A percentile compares a stretch with the other conserved stretches of the same genome.
Conservation (phyloP, 2,329 filamentous ascomycete genomes). For the Talaromyces sp. region DNA sequence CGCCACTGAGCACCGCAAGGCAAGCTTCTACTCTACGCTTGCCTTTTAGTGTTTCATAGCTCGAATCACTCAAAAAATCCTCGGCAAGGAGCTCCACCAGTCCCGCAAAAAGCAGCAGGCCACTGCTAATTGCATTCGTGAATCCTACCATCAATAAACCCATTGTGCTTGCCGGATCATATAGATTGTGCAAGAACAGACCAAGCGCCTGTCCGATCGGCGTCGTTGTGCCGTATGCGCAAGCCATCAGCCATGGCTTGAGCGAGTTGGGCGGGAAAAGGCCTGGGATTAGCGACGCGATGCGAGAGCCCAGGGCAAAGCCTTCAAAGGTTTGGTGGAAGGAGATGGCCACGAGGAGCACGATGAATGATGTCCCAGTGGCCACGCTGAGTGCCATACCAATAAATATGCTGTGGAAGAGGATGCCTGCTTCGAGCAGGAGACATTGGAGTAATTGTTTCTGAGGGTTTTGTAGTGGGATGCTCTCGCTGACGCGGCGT, state of each 20-base stretch:
- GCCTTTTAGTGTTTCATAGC: conserved; percentile 55
- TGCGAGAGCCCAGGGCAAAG: conserved; percentile 76
- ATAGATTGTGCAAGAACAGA: conserved; percentile 68
- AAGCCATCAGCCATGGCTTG: conserved; percentile 67
- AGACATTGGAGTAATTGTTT: conserved; percentile 70
- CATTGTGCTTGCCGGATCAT: conserved; percentile 69
- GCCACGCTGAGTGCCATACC: conserved; percentile 81
- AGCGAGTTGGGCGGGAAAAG: conserved; percentile 64
- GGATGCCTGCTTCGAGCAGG: conserved; percentile 73
- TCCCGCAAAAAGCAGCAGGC: conserved; percentile 73
- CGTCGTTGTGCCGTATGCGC: conserved; percentile 64
- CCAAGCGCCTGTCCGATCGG: conserved; percentile 81
- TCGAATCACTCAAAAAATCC: conserved; percentile 67
- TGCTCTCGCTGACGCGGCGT: conserved; percentile 20
- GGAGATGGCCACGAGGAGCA: conserved; percentile 72
- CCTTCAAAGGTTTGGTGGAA: conserved; percentile 90
- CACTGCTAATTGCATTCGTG: conserved; percentile 80
- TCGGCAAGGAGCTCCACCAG: conserved; percentile 79
- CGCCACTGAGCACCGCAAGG: conserved; percentile 54
- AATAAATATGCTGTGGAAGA: conserved; percentile 82
- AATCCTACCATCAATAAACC: conserved; percentile 77
- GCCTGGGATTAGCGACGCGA: conserved; percentile 64
- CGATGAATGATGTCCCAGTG: conserved; percentile 70
- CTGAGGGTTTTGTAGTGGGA: conserved; percentile 51
- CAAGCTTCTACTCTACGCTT: conserved; percentile 57